Base-by-base conservation (phyloP, 106 monocot genomes). In the Triglochin maritima region DNA sequence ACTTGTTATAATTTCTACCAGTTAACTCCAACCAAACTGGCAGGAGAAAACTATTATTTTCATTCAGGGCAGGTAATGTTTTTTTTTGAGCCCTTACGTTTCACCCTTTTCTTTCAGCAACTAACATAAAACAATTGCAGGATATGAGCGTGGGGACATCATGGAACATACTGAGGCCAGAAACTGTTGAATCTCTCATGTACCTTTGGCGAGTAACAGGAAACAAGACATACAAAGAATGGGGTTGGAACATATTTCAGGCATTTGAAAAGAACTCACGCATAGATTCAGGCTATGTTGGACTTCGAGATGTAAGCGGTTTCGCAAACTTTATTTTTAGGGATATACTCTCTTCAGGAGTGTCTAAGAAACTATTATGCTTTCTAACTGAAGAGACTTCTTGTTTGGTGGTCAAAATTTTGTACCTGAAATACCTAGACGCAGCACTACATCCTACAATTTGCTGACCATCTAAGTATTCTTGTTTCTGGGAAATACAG, bases 191-290 rank as follows among this genome's bases (percentile, higher is more conserved):
- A 12, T 95, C 94, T 43, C 79, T 95, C 1, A 53, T 90, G 85
- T 95, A 95, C 52, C 75, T 95, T 2, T 95, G 84, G 82, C 86
- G 94, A 45, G 49, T 81, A 15, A 95, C 94, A 66, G 94, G 94
- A 57, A 87, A 95, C 56, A 95, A 87, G 69, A 95, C 86, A 51
- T 95, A 95, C 72, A 87, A 90, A 76, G 94, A 95, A 7, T 95
- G 94, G 94, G 94, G 94, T 56, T 95, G 94, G 94, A 87, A 95
- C 66, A 95, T 95, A 81, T 95, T 95, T 71, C 87, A 90, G 78
- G 94, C 94, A 63, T 95, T 95, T 81, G 94, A 95, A 66, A 95
- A 85, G 83, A 87, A 95, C 49, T 95, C 94, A 2, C 86, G 94
- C 4, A 73, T 87, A 5, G 89, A 95, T 49, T 85, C 89, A 2